These are phyloP conservation scores for Candida sithepensis DNA, from an alignment of 805 yeast genomes.

Conservation along the genomic window DNA sequence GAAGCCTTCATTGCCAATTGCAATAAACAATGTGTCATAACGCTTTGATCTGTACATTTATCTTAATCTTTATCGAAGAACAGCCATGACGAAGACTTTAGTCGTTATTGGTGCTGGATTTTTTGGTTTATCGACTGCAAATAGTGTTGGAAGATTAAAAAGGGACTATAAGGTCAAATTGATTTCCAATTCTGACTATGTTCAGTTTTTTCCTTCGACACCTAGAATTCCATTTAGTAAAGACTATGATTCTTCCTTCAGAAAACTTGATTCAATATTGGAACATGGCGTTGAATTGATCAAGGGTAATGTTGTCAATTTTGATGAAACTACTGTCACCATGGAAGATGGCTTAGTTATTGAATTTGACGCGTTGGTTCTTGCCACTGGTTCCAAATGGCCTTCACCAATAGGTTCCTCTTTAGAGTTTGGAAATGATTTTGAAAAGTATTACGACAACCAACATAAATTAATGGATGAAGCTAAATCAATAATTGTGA, in stretches of 20 bases:
- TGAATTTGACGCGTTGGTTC: background rate
- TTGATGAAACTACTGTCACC: background rate
- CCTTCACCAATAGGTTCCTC: background rate
- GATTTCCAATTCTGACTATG: background rate
- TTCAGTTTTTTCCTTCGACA: background rate
- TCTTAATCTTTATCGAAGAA: too few species aligned
- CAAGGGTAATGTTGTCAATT: background rate
- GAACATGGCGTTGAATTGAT: background rate
- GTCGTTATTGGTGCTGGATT: background rate
- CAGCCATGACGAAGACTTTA: background rate
- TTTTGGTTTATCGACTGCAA: background rate
- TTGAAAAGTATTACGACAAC: background rate
- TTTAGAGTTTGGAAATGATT: background rate
- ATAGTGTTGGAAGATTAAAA: background rate
- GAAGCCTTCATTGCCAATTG: too few species aligned
- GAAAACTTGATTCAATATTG: background rate
- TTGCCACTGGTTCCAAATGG: background rate
- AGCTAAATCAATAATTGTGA: background rate
- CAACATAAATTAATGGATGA: background rate
- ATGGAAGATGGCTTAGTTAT: background rate
- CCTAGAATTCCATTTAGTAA: background rate
- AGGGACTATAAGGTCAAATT: background rate
- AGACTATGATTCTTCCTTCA: background rate
- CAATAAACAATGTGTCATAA: too few species aligned
- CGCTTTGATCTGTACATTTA: too few species aligned